Evolutionary conservation across 1,139 yeast genomes (phyloP).

Genomic region (Yamadazyma oceani): DNA sequence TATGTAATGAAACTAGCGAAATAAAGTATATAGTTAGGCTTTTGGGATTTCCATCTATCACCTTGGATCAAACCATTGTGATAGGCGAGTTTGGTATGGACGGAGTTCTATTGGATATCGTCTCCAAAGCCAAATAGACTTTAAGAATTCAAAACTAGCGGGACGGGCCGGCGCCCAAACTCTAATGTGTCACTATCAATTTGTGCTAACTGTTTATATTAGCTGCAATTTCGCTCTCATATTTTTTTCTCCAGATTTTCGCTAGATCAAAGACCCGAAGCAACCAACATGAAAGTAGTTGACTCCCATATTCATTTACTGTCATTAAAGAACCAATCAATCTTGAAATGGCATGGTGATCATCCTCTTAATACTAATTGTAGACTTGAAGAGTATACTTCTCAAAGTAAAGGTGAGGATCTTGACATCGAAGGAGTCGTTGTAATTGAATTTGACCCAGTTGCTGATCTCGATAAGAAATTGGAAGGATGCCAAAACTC

Average conservation of each 20-base stretch:
- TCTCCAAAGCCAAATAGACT: not conserved
- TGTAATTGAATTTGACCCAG: slow-evolving; percentile 16
- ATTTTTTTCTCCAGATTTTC: not conserved
- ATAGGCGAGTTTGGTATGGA: slow-evolving; percentile 12
- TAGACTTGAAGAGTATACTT: slow-evolving; percentile 17
- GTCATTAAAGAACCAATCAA: slow-evolving; percentile 13
- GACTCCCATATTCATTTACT: slow-evolving; percentile 19
- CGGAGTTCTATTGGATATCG: slow-evolving; percentile 10
- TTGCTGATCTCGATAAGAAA: slow-evolving; percentile 5
- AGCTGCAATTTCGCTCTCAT: not conserved
- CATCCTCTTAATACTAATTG: slow-evolving; percentile 17
- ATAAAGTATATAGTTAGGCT: slow-evolving; percentile 4
- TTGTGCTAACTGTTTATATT: no score
- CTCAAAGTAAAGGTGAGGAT: slow-evolving; percentile 2
- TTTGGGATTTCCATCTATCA: slow-evolving; percentile 11
- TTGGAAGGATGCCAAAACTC: slow-evolving; percentile 15
- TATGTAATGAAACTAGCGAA: slow-evolving; percentile 1
- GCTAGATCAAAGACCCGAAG: no score
- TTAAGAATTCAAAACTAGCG: no score
- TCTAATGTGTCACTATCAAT: no score
- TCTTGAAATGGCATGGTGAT: slow-evolving; percentile 16
- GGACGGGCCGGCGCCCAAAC: no score
- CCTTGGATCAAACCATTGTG: not conserved
- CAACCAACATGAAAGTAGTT: slow-evolving; percentile 12
- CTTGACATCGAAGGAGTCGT: slow-evolving; percentile 16